Evolutionary conservation across 148 eudicot genomes (phyloP).

Genomic region (Chenopodium quinoa): DNA sequence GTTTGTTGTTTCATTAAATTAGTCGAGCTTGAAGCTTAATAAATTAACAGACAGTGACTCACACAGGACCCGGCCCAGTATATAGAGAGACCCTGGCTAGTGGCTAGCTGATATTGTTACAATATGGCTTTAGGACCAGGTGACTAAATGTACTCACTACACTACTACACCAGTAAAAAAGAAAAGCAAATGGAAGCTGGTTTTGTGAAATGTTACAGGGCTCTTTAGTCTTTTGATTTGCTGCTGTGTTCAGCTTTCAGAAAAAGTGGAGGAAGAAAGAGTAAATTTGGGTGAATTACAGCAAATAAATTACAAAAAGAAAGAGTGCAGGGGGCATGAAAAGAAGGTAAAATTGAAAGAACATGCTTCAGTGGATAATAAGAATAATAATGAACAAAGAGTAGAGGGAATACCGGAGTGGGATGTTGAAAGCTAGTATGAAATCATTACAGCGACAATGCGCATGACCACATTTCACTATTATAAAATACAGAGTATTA

Average conservation of each 20-base stretch:
- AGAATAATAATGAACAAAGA: background rate
- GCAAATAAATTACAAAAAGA: background rate
- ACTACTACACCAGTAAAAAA: too few species aligned
- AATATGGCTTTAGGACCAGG: too few species aligned
- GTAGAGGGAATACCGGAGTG: background rate
- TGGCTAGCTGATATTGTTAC: too few species aligned
- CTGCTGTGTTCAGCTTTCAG: background rate
- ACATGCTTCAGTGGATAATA: constrained; percentile 1
- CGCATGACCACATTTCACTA: background rate
- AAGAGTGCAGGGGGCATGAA: background rate
- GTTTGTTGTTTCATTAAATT: too few species aligned
- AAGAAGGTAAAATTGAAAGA: background rate
- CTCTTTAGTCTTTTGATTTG: background rate
- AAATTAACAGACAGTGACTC: too few species aligned
- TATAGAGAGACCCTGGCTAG: too few species aligned
- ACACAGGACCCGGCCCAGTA: too few species aligned
- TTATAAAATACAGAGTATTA: too few species aligned
- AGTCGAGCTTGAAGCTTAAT: too few species aligned
- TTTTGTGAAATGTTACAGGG: background rate
- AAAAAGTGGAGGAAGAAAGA: background rate
- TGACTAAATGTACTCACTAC: too few species aligned
- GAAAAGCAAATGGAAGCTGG: background rate
- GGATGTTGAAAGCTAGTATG: background rate
- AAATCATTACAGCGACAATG: background rate
- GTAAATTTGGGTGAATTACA: background rate